Conservation (phyloP, 1,284 basidiomycete species). For the Moesziomyces parantarcticus region DNA sequence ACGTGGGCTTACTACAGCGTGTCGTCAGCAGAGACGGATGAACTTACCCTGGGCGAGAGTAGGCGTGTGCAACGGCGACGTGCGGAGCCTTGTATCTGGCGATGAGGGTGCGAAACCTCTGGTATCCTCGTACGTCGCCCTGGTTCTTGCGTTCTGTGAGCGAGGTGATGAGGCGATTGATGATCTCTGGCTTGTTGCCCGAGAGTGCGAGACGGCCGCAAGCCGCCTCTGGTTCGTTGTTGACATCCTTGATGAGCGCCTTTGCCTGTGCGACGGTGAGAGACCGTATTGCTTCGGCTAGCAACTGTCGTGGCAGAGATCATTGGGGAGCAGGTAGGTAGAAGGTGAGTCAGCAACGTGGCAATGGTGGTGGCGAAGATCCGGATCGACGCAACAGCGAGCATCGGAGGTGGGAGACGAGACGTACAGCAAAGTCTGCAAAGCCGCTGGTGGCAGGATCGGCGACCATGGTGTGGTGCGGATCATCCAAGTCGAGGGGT, state of each 20-base stretch:
- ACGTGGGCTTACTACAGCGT: no score
- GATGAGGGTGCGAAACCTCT: constrained; percentile 41
- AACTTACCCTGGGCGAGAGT: constrained; percentile 19
- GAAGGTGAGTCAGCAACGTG: constrained; percentile 4
- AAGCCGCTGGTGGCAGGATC: constrained; percentile 30
- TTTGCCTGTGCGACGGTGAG: constrained; percentile 57
- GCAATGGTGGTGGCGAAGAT: neutral
- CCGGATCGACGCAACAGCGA: no score
- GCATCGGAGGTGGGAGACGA: neutral
- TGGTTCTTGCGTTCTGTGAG: constrained; percentile 30
- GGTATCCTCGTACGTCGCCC: constrained; percentile 37
- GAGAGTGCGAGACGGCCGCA: constrained; percentile 40
- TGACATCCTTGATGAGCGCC: constrained; percentile 54
- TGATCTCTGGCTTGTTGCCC: constrained; percentile 57
- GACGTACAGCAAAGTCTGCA: constrained; percentile 31
- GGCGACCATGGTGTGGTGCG: constrained; percentile 25
- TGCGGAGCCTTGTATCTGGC: constrained; percentile 26
- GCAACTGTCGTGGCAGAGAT: constrained; percentile 10
- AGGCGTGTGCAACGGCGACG: neutral
- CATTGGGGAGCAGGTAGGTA: neutral
- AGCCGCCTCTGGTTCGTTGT: constrained; percentile 41
- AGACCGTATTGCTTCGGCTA: constrained; percentile 30
- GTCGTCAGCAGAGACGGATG: neutral
- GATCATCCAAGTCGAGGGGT: constrained; percentile 14
- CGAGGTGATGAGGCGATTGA: constrained; percentile 32